Evolutionary conservation across 2,329 filamentous ascomycete species (phyloP).

Genomic region (Exutisphaerella laricina): DNA sequence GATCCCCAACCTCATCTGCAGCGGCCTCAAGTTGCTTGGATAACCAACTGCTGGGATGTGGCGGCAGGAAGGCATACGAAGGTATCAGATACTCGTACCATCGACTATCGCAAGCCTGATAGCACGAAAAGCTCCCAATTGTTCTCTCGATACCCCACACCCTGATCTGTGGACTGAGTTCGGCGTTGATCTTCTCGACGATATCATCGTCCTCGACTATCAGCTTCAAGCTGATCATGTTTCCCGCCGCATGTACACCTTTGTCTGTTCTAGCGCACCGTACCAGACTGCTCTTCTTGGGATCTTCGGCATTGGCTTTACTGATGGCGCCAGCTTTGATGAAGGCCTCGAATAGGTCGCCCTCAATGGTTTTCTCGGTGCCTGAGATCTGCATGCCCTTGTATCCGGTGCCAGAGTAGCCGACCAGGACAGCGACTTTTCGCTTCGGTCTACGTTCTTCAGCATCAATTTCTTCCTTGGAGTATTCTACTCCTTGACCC

Average conservation of each 20-base stretch:
- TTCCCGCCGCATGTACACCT: conserved; percentile 92
- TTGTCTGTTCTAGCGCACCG: conserved; percentile 96
- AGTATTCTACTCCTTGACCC: conserved; percentile 45
- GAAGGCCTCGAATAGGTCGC: conserved; percentile 88
- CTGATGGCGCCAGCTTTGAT: conserved; percentile 88
- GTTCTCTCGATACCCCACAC: conserved; percentile 92
- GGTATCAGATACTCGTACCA: conserved; percentile 98
- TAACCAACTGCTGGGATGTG: conserved; percentile 80
- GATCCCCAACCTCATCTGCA: conserved; percentile 65
- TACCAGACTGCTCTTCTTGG: conserved; percentile 90
- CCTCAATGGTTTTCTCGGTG: conserved; percentile 81
- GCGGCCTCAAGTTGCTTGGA: conserved; percentile 76
- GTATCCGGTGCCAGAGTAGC: conserved; percentile 94
- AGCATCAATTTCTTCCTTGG: conserved; percentile 76
- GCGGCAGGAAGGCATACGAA: conserved; percentile 84
- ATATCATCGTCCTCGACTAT: conserved; percentile 89
- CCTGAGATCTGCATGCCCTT: conserved; percentile 82
- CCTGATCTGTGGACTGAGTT: conserved; percentile 81
- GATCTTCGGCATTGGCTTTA: conserved; percentile 93
- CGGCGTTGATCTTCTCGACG: conserved; percentile 82
- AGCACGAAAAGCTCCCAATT: conserved; percentile 87
- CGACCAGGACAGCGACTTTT: conserved; percentile 93
- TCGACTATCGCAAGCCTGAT: conserved; percentile 87
- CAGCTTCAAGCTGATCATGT: conserved; percentile 89
- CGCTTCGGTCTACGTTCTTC: conserved; percentile 87